Conservation (phyloP, 1,284 basidiomycete genomes). For the Boletellus sp. region DNA sequence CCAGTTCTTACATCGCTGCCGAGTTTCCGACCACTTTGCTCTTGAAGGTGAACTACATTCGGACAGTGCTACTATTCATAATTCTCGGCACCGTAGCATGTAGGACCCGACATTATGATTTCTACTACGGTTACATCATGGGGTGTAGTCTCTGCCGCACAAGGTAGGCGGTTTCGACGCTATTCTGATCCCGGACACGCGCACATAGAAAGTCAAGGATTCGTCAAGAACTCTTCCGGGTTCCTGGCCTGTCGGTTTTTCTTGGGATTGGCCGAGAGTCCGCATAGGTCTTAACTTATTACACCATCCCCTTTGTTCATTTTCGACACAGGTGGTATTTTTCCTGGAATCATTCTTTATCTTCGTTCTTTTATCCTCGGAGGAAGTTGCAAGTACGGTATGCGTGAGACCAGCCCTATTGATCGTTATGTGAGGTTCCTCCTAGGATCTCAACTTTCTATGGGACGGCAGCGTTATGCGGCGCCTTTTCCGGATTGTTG, state of each 20-base stretch:
- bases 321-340: slow-evolving; percentile 44
- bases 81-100: slow-evolving; percentile 33
- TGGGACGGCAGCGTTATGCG: slow-evolving; percentile 51
- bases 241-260: slow-evolving; percentile 63
- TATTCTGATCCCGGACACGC: slow-evolving; percentile 4
- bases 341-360: slow-evolving; percentile 58
- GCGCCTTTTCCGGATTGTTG: slow-evolving; percentile 63
- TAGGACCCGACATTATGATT: slow-evolving; percentile 56
- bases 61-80: background rate
- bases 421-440: background rate
- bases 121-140: slow-evolving; percentile 55
- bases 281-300: slow-evolving; percentile 17
- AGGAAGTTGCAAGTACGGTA: slow-evolving; percentile 53
- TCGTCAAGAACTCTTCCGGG: slow-evolving; percentile 49
- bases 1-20: slow-evolving; percentile 52
- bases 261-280: slow-evolving; percentile 60
- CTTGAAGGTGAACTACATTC: slow-evolving; percentile 40
- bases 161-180: slow-evolving; percentile 38
- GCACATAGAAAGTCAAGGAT: slow-evolving; percentile 34
- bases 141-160: slow-evolving; percentile 54
- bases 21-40: slow-evolving; percentile 61
- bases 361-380: slow-evolving; percentile 58
- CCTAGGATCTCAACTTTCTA: slow-evolving; percentile 51
- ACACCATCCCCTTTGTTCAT: slow-evolving; percentile 37
- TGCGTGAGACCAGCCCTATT: slow-evolving; percentile 3